Conservation (phyloP, 805 yeast genomes). For the Komagataella pseudopastoris region DNA sequence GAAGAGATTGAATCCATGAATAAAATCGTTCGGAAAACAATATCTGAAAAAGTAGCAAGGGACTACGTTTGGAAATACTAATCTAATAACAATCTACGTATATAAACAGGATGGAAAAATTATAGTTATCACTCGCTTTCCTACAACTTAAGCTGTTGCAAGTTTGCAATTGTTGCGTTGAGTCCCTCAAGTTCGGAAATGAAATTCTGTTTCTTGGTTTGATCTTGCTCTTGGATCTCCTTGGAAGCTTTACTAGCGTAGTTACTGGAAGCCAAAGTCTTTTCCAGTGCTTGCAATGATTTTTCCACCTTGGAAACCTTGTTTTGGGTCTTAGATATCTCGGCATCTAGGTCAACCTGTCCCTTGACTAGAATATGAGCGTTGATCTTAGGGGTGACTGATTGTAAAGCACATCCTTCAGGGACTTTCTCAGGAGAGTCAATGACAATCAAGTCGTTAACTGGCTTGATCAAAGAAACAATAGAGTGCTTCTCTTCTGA, state of each 20-base stretch:
- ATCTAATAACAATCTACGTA: background rate
- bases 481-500: constrained; percentile 71
- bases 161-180: constrained; percentile 71
- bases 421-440: constrained; percentile 47
- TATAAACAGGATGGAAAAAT: background rate
- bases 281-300: constrained; percentile 48
- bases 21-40: constrained; percentile 27
- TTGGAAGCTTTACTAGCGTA: constrained; percentile 77
- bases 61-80: constrained; percentile 48
- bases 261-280: constrained; percentile 58
- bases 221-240: constrained; percentile 69
- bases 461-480: constrained; percentile 84
- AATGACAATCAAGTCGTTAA: constrained; percentile 59
- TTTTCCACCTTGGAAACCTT: constrained; percentile 58
- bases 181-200: constrained; percentile 85
- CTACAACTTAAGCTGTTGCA: constrained; percentile 62
- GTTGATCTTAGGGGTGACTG: constrained; percentile 67
- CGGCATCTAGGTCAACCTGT: constrained; percentile 83
- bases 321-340: constrained; percentile 69
- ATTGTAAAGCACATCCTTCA: constrained; percentile 77
- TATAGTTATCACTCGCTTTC: constrained; percentile 1
- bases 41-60: constrained; percentile 30
- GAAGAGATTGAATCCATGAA: constrained; percentile 30
- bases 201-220: constrained; percentile 51
- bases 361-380: constrained; percentile 93